These are phyloP conservation scores for Podospora sp. DNA, from an alignment of 495 filamentous ascomycete genomes.

Conservation along the genomic window DNA sequence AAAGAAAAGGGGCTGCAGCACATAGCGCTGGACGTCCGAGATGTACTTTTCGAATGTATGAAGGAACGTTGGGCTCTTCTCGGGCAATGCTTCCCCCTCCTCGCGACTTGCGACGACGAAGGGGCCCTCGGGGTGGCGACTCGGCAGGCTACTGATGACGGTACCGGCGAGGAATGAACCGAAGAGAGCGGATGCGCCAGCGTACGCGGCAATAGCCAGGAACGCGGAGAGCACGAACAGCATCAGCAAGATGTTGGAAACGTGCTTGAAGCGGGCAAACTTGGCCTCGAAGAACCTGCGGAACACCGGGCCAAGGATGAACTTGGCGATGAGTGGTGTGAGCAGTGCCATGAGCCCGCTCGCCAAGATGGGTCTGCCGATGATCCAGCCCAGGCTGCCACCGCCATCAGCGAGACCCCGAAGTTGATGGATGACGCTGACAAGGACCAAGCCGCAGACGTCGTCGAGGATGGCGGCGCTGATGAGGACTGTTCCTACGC, in stretches of 20 bases:
- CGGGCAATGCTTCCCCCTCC: constrained; percentile 27
- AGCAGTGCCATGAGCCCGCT: constrained; percentile 30
- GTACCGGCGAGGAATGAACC: constrained; percentile 71
- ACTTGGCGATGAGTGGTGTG: constrained; percentile 28
- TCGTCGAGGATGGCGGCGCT: constrained; percentile 84
- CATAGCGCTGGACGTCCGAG: constrained; percentile 46
- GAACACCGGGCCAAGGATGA: constrained; percentile 22
- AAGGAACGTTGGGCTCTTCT: constrained; percentile 32
- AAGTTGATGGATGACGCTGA: constrained; percentile 61
- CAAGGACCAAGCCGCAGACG: constrained; percentile 79
- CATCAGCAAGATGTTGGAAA: constrained; percentile 27
- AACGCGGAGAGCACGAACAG: constrained; percentile 26
- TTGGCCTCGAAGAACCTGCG: constrained; percentile 15
- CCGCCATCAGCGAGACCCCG: constrained; percentile 32
- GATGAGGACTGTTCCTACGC: constrained; percentile 68
- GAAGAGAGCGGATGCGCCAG: constrained; percentile 70
- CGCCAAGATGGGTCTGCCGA: constrained; percentile 32
- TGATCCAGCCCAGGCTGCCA: constrained; percentile 31
- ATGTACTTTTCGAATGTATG: constrained; percentile 62
- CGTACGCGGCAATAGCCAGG: constrained; percentile 35
- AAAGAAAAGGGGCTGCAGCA: constrained; percentile 78
- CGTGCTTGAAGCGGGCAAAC: constrained; percentile 14
- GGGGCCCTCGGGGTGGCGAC: not conserved
- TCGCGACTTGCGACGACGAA: constrained; percentile 3
- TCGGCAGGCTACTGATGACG: constrained; percentile 44